Percentiles rank a stretch among this genome's conserved stretches.
These are phyloP conservation scores for Thamnidium elegans DNA, from an alignment of 192 early-diverging fungal genomes.

Conservation along the genomic window DNA sequence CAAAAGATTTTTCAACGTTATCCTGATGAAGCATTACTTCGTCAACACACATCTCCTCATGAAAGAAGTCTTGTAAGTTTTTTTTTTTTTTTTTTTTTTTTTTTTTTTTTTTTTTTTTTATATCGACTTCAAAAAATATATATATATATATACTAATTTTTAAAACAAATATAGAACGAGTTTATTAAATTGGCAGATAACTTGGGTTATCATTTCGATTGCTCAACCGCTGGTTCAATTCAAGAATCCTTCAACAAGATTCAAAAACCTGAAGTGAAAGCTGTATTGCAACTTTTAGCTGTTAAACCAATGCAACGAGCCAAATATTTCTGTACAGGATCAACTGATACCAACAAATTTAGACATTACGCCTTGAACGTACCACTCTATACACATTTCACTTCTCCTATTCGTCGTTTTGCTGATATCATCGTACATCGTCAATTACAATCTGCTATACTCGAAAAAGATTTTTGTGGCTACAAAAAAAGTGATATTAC, in stretches of 20 bases:
- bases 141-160: slow-evolving; percentile 13
- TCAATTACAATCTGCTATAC: slow-evolving; percentile 68
- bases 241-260: slow-evolving; percentile 59
- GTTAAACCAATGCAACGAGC: slow-evolving; percentile 98
- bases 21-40: slow-evolving; percentile 90
- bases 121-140: slow-evolving; percentile 16
- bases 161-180: slow-evolving; percentile 40
- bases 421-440: slow-evolving; percentile 97
- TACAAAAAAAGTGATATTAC: slow-evolving; percentile 32
- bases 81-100: background rate
- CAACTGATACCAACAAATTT: slow-evolving; percentile 65
- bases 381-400: slow-evolving; percentile 97
- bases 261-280: slow-evolving; percentile 49
- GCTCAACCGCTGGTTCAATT: slow-evolving; percentile 54
- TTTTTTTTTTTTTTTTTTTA: slow-evolving; percentile 8
- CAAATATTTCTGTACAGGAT: slow-evolving; percentile 96
- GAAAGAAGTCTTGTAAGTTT: slow-evolving; percentile 43
- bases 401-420: slow-evolving; percentile 96
- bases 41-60: slow-evolving; percentile 75
- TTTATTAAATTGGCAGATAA: slow-evolving; percentile 41
- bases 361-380: slow-evolving; percentile 92
- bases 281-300: slow-evolving; percentile 79
- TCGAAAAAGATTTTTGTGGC: slow-evolving; percentile 32
- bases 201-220: slow-evolving; percentile 77
- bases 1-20: slow-evolving; percentile 82